phyloP scores from a whole-genome alignment of 176 grass and related monocot genomes.

The Zoysia japonica region DNA sequence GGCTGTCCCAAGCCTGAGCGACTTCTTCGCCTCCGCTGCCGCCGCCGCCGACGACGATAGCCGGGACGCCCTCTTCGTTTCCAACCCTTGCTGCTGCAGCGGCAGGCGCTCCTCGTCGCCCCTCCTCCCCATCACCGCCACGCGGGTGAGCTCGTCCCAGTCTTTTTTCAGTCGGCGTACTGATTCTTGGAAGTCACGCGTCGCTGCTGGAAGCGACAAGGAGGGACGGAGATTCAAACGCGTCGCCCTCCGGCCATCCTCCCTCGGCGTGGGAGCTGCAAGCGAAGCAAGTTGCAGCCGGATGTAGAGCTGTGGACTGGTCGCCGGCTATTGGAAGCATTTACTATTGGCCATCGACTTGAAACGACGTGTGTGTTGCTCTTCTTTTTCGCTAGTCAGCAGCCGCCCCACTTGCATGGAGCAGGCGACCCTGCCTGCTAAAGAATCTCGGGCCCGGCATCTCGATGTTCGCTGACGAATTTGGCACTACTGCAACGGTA shows the following conservation, averaged over 20 bases:
- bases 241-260: background rate
- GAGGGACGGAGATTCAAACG: background rate
- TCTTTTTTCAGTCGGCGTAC: background rate
- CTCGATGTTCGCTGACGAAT: background rate
- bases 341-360: background rate
- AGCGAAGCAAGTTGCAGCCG: slow-evolving; percentile 1
- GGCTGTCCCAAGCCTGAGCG: background rate
- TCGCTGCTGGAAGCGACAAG: background rate
- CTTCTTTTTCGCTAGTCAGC: background rate
- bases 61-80: background rate
- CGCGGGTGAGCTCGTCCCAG: background rate
- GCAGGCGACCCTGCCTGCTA: background rate
- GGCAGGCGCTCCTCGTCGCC: slow-evolving; percentile 5
- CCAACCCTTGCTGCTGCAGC: background rate
- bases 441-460: background rate
- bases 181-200: background rate
- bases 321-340: background rate
- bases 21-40: background rate
- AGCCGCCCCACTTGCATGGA: background rate
- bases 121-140: background rate
- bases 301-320: background rate
- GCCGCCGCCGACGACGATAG: background rate
- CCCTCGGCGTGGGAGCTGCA: background rate
- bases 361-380: background rate
- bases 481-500: background rate